phyloP scores from a whole-genome alignment of 495 filamentous ascomycete species.

The Trichoderma orchidacearum region DNA sequence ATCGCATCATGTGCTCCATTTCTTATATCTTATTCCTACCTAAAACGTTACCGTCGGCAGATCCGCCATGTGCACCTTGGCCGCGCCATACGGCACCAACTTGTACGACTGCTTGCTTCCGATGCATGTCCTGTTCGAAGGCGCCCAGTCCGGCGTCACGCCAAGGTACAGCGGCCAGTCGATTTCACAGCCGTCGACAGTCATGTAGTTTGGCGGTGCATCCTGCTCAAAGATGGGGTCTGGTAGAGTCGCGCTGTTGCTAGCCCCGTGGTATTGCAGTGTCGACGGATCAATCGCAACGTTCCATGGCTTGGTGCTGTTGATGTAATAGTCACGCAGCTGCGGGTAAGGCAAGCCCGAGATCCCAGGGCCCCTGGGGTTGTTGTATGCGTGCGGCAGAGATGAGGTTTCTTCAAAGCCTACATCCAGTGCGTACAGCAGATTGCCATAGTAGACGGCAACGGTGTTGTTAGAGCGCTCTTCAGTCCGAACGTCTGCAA shows the following conservation, averaged over 20 bases:
- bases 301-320: slow-evolving; percentile 28
- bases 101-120: slow-evolving; percentile 19
- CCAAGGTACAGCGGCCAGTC: slow-evolving; percentile 34
- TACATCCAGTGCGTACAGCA: slow-evolving; percentile 41
- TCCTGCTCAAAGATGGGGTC: slow-evolving; percentile 36
- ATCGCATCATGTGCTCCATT: not conserved
- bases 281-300: slow-evolving; percentile 33
- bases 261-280: slow-evolving; percentile 5
- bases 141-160: slow-evolving; percentile 30
- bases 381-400: slow-evolving; percentile 8
- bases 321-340: slow-evolving; percentile 21
- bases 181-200: slow-evolving; percentile 37
- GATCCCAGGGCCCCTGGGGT: slow-evolving; percentile 1
- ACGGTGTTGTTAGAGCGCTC: slow-evolving; percentile 38
- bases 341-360: slow-evolving; percentile 11
- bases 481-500: slow-evolving; percentile 13
- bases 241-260: slow-evolving; percentile 12
- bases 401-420: slow-evolving; percentile 8
- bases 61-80: slow-evolving; percentile 47
- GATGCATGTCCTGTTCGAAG: slow-evolving; percentile 10
- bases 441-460: slow-evolving; percentile 37
- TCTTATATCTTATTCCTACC: not conserved
- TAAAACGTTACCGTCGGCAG: slow-evolving; percentile 20
- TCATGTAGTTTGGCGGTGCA: slow-evolving; percentile 33
- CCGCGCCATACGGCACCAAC: slow-evolving; percentile 41